Base-by-base conservation (phyloP, 2,329 filamentous ascomycete genomes). In the Tricladium varicosporioides region DNA sequence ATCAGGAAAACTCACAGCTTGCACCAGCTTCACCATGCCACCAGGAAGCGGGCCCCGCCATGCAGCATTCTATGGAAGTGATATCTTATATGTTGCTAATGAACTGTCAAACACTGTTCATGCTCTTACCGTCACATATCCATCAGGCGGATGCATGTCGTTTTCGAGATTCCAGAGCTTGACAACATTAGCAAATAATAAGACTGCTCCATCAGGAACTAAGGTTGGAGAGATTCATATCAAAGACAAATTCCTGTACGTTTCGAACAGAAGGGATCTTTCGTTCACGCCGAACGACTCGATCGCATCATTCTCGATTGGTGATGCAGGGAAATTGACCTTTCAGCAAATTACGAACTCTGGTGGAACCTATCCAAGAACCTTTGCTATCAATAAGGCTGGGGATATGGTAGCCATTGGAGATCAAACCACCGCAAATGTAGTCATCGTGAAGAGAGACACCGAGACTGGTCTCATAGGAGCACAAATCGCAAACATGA, bases 251-350 rank as follows among this genome's bases (percentile, higher is more conserved):
- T 85, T 81, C 69, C 64, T 87, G 44, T 78, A 87, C 68, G 80
- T 80, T 8, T 80, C 80, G 14, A 88, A 88, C 74, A 79, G 86
- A 55, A 80, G 82, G 60, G 83, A 85, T 68, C 74, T 79, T 58
- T 76, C 80, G 1, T 86, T 85, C 69, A 62, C 73, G 2, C 70
- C 78, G 47, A 76, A 81, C 44, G 78, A 81, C 66, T 75, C 75
- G 0, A 65, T 81, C 15, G 67, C 73, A 0, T 75, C 75, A 2
- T 77, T 74, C 60, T 57, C 64, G 5, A 60, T 75, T 27, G 54
- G 66, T 16, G 43, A 63, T 4, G 65, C 73, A 18, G 76, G 76
- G 14, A 69, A 63, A 8, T 65, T 79, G 18, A 65, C 60, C 0
- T 76, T 76, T 56, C 65, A 71, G 10, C 69, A 75, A 45, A 69